Conservation (phyloP, 139 green algal genomes). For the Asterochloris erici region DNA sequence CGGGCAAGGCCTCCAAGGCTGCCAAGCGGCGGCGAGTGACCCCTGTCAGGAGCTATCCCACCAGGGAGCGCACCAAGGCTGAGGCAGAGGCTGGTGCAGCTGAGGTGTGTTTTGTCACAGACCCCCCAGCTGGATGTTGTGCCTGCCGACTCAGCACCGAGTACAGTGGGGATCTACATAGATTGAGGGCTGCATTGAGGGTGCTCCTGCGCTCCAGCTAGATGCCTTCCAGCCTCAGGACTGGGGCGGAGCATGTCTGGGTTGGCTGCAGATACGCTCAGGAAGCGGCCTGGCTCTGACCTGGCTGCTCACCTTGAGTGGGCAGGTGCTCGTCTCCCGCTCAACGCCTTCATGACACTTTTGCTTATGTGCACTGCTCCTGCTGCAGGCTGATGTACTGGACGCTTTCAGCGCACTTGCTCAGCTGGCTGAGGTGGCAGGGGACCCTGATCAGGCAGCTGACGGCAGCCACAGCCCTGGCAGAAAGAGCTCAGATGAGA, state of each 20-base stretch:
- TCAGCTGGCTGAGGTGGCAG: slow-evolving; percentile 14
- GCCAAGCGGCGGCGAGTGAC: background rate
- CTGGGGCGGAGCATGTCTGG: background rate
- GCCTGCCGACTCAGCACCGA: too few species aligned
- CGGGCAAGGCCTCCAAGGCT: background rate
- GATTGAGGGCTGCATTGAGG: too few species aligned
- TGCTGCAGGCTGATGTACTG: slow-evolving; percentile 12
- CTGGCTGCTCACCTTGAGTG: too few species aligned
- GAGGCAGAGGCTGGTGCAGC: slow-evolving; percentile 9
- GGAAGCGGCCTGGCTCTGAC: too few species aligned
- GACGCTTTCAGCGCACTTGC: slow-evolving; percentile 25
- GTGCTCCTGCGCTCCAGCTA: too few species aligned
- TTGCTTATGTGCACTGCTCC: background rate
- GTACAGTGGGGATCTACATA: too few species aligned
- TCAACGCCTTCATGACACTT: too few species aligned
- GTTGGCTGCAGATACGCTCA: too few species aligned
- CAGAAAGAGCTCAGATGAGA: background rate
- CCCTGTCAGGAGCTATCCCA: slow-evolving; percentile 1
- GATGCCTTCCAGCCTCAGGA: background rate
- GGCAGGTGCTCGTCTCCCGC: too few species aligned
- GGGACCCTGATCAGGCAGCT: slow-evolving; percentile 1
- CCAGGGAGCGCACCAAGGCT: background rate
- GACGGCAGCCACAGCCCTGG: slow-evolving; percentile 2
- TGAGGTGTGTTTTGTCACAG: background rate
- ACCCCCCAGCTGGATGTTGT: too few species aligned